A percentile compares a stretch with the other conserved stretches of the same genome.
Conservation (phyloP, 352 stramenopile species). For the Globisporangium viniferum region DNA sequence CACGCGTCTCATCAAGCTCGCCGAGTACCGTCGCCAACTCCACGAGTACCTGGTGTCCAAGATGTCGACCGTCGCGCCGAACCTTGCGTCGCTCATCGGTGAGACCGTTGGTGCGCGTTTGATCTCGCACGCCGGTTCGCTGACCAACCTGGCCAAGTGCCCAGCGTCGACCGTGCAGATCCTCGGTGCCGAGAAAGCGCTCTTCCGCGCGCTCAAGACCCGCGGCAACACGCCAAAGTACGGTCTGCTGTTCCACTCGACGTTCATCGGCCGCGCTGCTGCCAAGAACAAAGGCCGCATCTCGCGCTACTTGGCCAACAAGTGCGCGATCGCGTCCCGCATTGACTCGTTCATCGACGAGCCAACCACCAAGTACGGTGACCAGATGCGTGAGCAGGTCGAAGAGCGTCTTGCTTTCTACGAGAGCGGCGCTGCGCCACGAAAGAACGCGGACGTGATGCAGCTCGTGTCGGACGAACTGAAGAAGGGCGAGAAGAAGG, state of each 20-base stretch:
- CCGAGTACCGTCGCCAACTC: constrained; percentile 96
- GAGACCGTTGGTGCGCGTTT: constrained; percentile 98
- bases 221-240: constrained; percentile 99
- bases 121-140: constrained; percentile 99
- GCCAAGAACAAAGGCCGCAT: constrained; percentile 99
- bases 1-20: constrained; percentile 97
- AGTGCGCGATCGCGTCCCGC: constrained; percentile 98
- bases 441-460: constrained; percentile 99
- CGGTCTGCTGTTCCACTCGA: constrained; percentile 99
- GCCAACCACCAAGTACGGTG: constrained; percentile 95
- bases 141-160: constrained; percentile 99
- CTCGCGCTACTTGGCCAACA: constrained; percentile 99
- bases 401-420: constrained; percentile 99
- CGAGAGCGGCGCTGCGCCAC: constrained; percentile 95
- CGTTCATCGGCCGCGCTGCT: constrained; percentile 98
- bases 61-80: constrained; percentile 98
- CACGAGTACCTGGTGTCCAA: constrained; percentile 95
- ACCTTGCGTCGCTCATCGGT: constrained; percentile 98
- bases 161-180: constrained; percentile 99
- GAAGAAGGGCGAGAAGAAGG: constrained; percentile 67
- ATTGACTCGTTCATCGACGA: constrained; percentile 99
- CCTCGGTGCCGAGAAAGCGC: constrained; percentile 99
- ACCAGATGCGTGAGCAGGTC: constrained; percentile 99
- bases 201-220: constrained; percentile 99
- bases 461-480: constrained; percentile 92